These are phyloP conservation scores for Xylaria sp. DNA, from an alignment of 2,329 filamentous ascomycete genomes.

Conservation along the genomic window DNA sequence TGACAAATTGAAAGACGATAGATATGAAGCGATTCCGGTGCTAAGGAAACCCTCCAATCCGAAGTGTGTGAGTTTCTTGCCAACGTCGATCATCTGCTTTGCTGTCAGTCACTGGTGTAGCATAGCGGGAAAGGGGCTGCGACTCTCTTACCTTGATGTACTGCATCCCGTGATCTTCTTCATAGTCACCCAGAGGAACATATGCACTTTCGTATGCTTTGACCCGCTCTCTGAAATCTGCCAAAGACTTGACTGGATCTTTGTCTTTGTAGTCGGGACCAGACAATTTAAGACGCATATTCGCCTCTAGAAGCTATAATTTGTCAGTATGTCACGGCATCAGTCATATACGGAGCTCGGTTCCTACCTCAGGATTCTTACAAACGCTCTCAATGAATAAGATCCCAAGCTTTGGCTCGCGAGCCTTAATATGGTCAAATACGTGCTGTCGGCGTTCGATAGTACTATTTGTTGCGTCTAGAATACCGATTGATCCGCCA, in stretches of 20 bases:
- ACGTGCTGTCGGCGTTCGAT: conserved; percentile 84
- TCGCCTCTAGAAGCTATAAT: conserved; percentile 81
- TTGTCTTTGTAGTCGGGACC: conserved; percentile 96
- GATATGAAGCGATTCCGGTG: conserved; percentile 90
- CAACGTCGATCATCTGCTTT: conserved; percentile 89
- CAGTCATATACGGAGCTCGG: not conserved
- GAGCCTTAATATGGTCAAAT: conserved; percentile 81
- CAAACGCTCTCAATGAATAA: conserved; percentile 97
- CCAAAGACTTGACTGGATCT: conserved; percentile 84
- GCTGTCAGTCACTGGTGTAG: conserved; percentile 42
- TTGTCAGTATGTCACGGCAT: conserved; percentile 14
- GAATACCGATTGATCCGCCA: conserved; percentile 90
- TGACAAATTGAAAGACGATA: conserved; percentile 96
- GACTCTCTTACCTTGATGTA: conserved; percentile 76
- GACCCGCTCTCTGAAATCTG: conserved; percentile 93
- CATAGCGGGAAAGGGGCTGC: not conserved
- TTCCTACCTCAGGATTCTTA: conserved; percentile 73
- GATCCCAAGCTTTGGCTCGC: conserved; percentile 88
- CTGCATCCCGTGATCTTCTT: conserved; percentile 89
- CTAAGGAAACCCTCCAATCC: conserved; percentile 92
- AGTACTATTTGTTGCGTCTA: conserved; percentile 98
- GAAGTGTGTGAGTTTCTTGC: conserved; percentile 90
- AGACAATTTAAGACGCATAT: conserved; percentile 96
- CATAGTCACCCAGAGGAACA: conserved; percentile 86
- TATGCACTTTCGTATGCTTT: conserved; percentile 95